Evolutionary conservation across 352 stramenopile genomes (phyloP), one percentile per base, ranked within the genome.

Genomic region (Phytophthora litchii): DNA sequence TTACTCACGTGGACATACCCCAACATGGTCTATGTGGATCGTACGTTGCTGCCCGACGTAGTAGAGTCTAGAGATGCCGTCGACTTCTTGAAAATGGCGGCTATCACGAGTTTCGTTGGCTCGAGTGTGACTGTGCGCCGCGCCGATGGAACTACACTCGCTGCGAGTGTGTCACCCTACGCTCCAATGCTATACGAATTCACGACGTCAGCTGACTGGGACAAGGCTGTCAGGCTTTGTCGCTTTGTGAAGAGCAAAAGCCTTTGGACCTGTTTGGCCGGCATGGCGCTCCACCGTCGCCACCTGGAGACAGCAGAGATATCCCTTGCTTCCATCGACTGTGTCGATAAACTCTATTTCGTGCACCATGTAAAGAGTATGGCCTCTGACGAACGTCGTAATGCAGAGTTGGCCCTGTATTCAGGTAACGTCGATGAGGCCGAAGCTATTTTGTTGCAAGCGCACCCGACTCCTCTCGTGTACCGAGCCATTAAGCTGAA

Each of bases 401-500:
- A 96, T 50, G 91, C 91, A 8, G 89, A 97, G 44, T 73, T 97
- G 35, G 88, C 89, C 6, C 53, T 97, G 12, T 96, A 88, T 51
- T 84, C 83, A 4, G 80, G 79, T 21, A 92, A 78, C 36, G 72
- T 95, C n/a, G 86, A 97, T 16, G 88, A 97, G 65, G 94, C 93
- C n/a, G 91, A 98, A 60, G 65, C 73, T 1, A 98, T 98, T 36
- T 67, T 98, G 32, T 64, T 98, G 42, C 91, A 98, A 50, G 85
- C 91, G 0, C 87, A 89, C 29, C 92, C 91, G 1, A 82, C 70
- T 34, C 90, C 92, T 45, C 76, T 98, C 1, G 59, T 97, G 9
- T 97, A 98, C 56, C 86, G 92, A 38, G 90, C 92, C 20, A 97
- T 98, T 66, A 98, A 98, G 64, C 74, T 98, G 55, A 98, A 98